These are phyloP conservation scores for Penicillium bovifimosum DNA, from an alignment of 495 filamentous ascomycete genomes.

Conservation along the genomic window DNA sequence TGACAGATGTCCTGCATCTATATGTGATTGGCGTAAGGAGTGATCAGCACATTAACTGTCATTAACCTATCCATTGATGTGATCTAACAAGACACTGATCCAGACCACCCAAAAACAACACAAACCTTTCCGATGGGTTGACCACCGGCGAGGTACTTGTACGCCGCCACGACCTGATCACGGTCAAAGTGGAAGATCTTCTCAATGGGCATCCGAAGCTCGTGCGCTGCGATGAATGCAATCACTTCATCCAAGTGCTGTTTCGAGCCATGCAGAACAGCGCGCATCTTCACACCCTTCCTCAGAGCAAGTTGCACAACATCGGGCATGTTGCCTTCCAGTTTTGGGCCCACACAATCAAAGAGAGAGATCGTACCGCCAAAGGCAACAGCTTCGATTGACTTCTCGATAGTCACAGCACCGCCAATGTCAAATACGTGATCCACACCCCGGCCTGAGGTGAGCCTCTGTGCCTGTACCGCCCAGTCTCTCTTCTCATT, in stretches of 20 bases:
- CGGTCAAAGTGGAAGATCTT: slow-evolving; percentile 49
- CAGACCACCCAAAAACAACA: background rate
- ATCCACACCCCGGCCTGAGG: slow-evolving; percentile 53
- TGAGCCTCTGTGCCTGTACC: slow-evolving; percentile 53
- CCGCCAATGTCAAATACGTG: slow-evolving; percentile 62
- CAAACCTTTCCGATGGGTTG: slow-evolving; percentile 1
- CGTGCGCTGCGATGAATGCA: slow-evolving; percentile 44
- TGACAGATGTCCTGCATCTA: background rate
- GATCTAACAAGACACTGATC: background rate
- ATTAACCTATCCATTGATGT: background rate
- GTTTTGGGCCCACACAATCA: slow-evolving; percentile 46
- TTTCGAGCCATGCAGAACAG: slow-evolving; percentile 49
- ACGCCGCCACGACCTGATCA: slow-evolving; percentile 42
- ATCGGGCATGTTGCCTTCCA: slow-evolving; percentile 27
- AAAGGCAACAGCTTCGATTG: slow-evolving; percentile 49
- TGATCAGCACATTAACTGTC: background rate
- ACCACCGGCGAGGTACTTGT: background rate
- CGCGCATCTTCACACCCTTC: slow-evolving; percentile 44
- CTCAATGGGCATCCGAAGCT: slow-evolving; percentile 37
- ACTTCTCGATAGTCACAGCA: slow-evolving; percentile 49
- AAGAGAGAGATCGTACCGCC: slow-evolving; percentile 58
- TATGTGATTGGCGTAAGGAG: slow-evolving; percentile 1
- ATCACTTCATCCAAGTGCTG: slow-evolving; percentile 52
- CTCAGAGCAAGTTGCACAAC: slow-evolving; percentile 41
- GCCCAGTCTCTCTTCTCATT: slow-evolving; percentile 52